Evolutionary conservation across 129 eudicot species (phyloP), one percentile per base, ranked within the genome.

Genomic region (Chrysanthemum lavandulifolium): DNA sequence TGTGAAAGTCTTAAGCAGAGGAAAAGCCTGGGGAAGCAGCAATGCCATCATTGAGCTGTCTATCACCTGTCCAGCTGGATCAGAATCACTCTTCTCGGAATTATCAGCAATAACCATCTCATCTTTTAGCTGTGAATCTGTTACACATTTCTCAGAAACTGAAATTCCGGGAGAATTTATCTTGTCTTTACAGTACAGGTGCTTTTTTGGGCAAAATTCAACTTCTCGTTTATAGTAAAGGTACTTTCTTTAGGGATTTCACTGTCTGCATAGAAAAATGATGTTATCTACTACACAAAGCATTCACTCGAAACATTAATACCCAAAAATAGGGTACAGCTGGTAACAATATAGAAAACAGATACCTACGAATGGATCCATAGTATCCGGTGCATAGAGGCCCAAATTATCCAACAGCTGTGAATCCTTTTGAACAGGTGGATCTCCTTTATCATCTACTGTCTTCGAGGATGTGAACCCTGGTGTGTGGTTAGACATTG

Each of bases 21-120:
- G 99, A 79, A 95, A 71, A 56, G 99, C 96, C 71, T 81, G 86
- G 25, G 99, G 99, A 75, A 95, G 99, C 71, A 95, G 79, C 66
- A 91, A 43, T 23, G 85, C 72, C 88, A 95, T 86, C 99, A 95
- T 95, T 82, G 99, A 91, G 15, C 82, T 82, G 54, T 86, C 76
- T 75, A 86, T 84, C 40, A 87, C 97, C 36, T 81, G 89, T 73
- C 87, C 95, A 84, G 73, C 68, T 21, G 85, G 83, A 79, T 95
- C 97, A 50, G 57, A 57, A 52, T 84, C 89, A 83, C 75, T 79
- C 79, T 81, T 88, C 56, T 86, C 89, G 29, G 89, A 86, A 70
- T 69, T 56, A 13, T 73, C 80, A 71, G 76, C 72, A 43, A 84
- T 47, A 52, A 68, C 80, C 19, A 61, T 65, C 19, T 73, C 90